phyloP scores from a whole-genome alignment of 305 asterid species.

The Plantago rigida region DNA sequence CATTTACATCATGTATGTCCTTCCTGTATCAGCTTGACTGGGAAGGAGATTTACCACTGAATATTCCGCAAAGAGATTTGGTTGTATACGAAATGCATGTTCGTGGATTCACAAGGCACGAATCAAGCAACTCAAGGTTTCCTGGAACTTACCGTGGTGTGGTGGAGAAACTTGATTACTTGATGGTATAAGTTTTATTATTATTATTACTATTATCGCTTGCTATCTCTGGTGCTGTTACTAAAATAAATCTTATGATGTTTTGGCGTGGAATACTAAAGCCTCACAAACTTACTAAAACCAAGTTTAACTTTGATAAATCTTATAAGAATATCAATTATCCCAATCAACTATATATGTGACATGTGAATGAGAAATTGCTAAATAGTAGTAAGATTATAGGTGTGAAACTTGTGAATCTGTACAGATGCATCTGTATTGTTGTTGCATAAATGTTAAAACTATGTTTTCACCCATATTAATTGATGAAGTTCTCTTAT shows the following conservation, averaged over 20 bases:
- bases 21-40: constrained; percentile 68
- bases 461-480: too few species aligned
- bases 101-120: constrained; percentile 89
- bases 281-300: too few species aligned
- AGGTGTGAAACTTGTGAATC: too few species aligned
- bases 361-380: too few species aligned
- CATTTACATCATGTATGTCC: constrained; percentile 18
- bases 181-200: constrained; percentile 46
- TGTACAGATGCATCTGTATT: too few species aligned
- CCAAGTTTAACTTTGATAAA: too few species aligned
- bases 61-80: constrained; percentile 60
- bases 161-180: constrained; percentile 86
- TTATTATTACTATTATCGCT: background rate
- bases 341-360: too few species aligned
- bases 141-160: constrained; percentile 86
- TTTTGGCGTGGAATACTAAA: background rate
- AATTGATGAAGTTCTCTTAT: background rate
- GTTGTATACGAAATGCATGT: constrained; percentile 90
- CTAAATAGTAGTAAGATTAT: too few species aligned
- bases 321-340: too few species aligned
- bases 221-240: background rate
- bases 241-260: constrained; percentile 11
- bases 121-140: constrained; percentile 59
- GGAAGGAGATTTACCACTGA: constrained; percentile 91
- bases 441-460: too few species aligned